Evolutionary conservation across 2,329 filamentous ascomycete species (phyloP), one percentile per base, ranked within the genome.

Genomic region (Botrytis cinerea): DNA sequence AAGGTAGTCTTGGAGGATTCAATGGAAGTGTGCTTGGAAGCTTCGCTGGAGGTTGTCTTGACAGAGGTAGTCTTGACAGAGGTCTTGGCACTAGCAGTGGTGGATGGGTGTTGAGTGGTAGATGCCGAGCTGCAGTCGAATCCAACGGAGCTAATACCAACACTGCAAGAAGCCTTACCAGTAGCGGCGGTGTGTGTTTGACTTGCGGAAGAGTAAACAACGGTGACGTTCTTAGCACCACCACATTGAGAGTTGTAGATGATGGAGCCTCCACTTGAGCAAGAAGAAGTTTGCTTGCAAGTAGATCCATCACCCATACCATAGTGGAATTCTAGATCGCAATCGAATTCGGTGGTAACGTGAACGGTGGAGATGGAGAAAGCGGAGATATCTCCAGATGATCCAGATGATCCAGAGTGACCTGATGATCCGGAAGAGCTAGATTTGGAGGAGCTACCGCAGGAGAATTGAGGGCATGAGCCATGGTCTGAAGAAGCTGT

Each of bases 181-280:
- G 86, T 82, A 76, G 88, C 84, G 80, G 91, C 89, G 74, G 88
- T 83, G 14, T 70, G 48, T 48, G 74, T 73, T 60, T 78, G 76
- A 76, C 86, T 84, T 66, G 88, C 87, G 40, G 71, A 68, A 72
- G 71, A 60, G 83, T 86, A 89, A 81, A 90, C 84, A 81, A 98
- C 90, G 72, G 88, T 90, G 75, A 98, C 94, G 73, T 89, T 90
- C 81, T 88, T 93, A 77, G 95, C 95, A 83, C 95, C 95, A 88
- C 94, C 95, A 82, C 95, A 98, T 87, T 98, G 94, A 75, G 86
- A 89, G 88, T 98, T 98, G 84, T 89, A 84, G 79, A 98, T 86
- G 64, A 87, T 88, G 74, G 89, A 91, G 79, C 93, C 93, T 25
- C 86, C 84, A 72, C 87, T 85, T 76, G 86, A 88, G 88, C 93